These are phyloP conservation scores for Larix kaempferi DNA, from an alignment of 75 land plant species.

Conservation along the genomic window DNA sequence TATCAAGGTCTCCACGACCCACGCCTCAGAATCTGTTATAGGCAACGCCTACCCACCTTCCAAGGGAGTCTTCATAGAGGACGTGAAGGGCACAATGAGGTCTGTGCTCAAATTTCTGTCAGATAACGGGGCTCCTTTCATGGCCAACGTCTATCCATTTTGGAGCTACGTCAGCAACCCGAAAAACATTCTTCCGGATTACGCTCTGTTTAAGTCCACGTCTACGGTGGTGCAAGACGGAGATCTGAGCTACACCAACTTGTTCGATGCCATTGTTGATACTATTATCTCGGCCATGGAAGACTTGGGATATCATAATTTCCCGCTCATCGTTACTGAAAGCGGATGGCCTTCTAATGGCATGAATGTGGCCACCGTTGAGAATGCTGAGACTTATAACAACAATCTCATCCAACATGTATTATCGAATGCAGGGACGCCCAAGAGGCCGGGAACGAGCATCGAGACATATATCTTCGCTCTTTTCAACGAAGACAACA, in stretches of 20 bases:
- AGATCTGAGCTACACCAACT: conserved; percentile 59
- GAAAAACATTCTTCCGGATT: background rate
- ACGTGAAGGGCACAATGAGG: background rate
- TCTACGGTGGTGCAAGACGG: conserved; percentile 2
- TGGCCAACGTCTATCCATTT: conserved; percentile 56
- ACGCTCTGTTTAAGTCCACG: background rate
- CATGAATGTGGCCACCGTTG: conserved; percentile 54
- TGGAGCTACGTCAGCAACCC: conserved; percentile 26
- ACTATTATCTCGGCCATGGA: conserved; percentile 61
- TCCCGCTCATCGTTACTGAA: conserved; percentile 75
- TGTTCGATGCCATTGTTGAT: conserved; percentile 87
- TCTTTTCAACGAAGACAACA: conserved; percentile 82
- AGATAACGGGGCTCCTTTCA: conserved; percentile 16
- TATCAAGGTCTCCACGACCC: conserved; percentile 35
- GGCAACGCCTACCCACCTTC: conserved; percentile 34
- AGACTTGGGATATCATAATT: conserved; percentile 50
- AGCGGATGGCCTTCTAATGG: conserved; percentile 90
- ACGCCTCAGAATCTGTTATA: conserved; percentile 8
- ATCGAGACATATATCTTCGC: conserved; percentile 81
- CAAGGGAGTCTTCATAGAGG: conserved; percentile 17
- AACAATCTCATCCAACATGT: conserved; percentile 69
- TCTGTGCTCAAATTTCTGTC: conserved; percentile 18
- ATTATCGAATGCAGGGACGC: conserved; percentile 73
- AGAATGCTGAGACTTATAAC: conserved; percentile 83
- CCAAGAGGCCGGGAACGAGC: conserved; percentile 68